Conservation (phyloP, 106 monocot species). For the Ottelia alismoides region DNA sequence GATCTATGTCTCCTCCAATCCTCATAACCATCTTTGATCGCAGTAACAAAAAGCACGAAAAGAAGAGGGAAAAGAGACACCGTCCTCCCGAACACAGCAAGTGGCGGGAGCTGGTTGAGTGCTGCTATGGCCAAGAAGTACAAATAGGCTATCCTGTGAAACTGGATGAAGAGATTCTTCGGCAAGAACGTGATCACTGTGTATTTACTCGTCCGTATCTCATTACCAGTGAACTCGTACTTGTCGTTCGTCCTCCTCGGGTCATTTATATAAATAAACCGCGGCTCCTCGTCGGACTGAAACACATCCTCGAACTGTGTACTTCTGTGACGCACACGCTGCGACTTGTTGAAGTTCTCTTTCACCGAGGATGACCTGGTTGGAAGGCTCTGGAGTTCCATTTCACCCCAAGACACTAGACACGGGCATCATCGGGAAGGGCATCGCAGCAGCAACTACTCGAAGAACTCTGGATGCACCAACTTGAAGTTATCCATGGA, state of each 20-base stretch:
- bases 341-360: slow-evolving; percentile 39
- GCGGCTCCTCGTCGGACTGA: slow-evolving; percentile 35
- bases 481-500: too few species aligned
- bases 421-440: slow-evolving; percentile 15
- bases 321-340: slow-evolving; percentile 44
- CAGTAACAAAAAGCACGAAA: slow-evolving; percentile 93
- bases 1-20: slow-evolving; percentile 96
- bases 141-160: slow-evolving; percentile 84
- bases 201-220: slow-evolving; percentile 95
- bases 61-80: slow-evolving; percentile 94
- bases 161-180: slow-evolving; percentile 94
- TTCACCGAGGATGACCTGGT: slow-evolving; percentile 15
- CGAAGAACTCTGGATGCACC: too few species aligned
- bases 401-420: slow-evolving; percentile 30
- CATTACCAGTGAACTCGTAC: slow-evolving; percentile 91
- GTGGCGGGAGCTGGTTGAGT: slow-evolving; percentile 94
- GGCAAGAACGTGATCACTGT: slow-evolving; percentile 91
- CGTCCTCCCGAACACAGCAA: slow-evolving; percentile 96
- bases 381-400: slow-evolving; percentile 58
- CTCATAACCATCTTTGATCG: slow-evolving; percentile 98
- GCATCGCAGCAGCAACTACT: slow-evolving; percentile 35
- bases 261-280: slow-evolving; percentile 86
- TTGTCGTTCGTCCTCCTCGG: slow-evolving; percentile 78
- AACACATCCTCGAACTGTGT: slow-evolving; percentile 59
- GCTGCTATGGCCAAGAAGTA: slow-evolving; percentile 97